Conservation (phyloP, 1,139 yeast genomes). For the Saccharomyces uvarum region DNA sequence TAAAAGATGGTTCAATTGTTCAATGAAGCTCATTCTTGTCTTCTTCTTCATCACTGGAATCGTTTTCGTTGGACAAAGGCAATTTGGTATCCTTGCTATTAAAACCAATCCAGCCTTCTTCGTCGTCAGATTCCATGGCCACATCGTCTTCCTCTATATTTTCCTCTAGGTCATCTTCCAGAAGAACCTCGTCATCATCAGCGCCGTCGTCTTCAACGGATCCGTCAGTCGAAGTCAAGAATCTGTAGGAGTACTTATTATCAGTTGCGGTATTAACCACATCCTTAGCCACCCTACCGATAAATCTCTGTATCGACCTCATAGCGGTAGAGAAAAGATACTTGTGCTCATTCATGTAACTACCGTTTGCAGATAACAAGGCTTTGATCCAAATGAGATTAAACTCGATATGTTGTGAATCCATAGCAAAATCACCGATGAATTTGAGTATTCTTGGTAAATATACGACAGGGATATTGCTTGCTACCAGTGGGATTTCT, state of each 20-base stretch:
- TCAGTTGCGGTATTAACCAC: constrained; percentile 49
- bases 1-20: not conserved
- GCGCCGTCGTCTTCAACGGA: constrained; percentile 19
- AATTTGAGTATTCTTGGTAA: constrained; percentile 60
- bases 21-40: constrained; percentile 5
- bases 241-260: constrained; percentile 47
- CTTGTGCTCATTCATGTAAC: constrained; percentile 55
- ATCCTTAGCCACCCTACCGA: constrained; percentile 69
- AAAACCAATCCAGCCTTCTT: constrained; percentile 31
- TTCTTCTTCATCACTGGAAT: constrained; percentile 20
- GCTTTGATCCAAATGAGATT: constrained; percentile 72
- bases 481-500: constrained; percentile 60
- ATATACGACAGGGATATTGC: constrained; percentile 70
- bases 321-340: constrained; percentile 60
- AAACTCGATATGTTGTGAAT: constrained; percentile 82
- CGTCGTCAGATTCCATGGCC: constrained; percentile 17
- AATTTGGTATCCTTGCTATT: constrained; percentile 19
- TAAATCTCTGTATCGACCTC: constrained; percentile 67
- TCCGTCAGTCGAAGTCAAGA: constrained; percentile 36
- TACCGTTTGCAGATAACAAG: constrained; percentile 67
- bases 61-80: constrained; percentile 17
- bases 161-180: constrained; percentile 20
- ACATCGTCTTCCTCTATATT: constrained; percentile 24
- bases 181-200: constrained; percentile 11
- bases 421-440: constrained; percentile 61